These are phyloP conservation scores for Pythium aquatile DNA, from an alignment of 352 stramenopile species.

Conservation along the genomic window DNA sequence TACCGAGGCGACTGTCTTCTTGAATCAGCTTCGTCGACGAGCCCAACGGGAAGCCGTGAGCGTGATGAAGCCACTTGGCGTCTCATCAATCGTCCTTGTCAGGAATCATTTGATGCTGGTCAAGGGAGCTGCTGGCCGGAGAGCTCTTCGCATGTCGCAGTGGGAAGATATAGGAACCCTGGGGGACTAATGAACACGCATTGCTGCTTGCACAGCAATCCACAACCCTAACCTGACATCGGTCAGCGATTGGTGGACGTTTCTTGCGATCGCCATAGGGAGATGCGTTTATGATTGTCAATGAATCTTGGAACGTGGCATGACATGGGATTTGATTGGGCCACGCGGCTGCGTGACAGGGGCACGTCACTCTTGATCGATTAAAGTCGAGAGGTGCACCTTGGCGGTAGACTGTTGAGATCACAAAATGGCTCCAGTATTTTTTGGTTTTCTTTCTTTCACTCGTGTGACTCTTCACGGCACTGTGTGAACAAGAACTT, in stretches of 20 bases:
- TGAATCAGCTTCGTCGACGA: conserved; percentile 1
- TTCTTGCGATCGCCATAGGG: conserved; percentile 3
- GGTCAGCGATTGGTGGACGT: conserved; percentile 2
- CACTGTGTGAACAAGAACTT: not conserved
- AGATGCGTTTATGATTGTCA: conserved; percentile 12
- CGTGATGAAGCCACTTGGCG: not conserved
- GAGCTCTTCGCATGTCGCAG: not conserved
- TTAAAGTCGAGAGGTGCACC: conserved; percentile 7
- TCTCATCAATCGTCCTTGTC: not conserved
- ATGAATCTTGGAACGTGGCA: conserved; percentile 15
- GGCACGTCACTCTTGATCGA: conserved; percentile 17
- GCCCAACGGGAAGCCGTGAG: not conserved
- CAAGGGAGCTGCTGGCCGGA: not conserved
- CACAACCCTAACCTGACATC: not conserved
- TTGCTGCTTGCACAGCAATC: not conserved
- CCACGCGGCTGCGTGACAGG: conserved; percentile 14
- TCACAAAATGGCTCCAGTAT: not conserved
- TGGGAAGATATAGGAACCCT: not conserved
- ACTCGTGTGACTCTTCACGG: not conserved
- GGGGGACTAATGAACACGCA: not conserved
- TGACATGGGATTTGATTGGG: conserved; percentile 6
- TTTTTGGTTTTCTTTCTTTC: conserved; percentile 3
- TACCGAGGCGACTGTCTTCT: not conserved
- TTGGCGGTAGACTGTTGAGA: not conserved
- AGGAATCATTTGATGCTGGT: not conserved